A percentile compares a stretch with the other conserved stretches of the same genome.
phyloP scores from a whole-genome alignment of 768 basidiomycete genomes.

The Lactarius evosmus region DNA sequence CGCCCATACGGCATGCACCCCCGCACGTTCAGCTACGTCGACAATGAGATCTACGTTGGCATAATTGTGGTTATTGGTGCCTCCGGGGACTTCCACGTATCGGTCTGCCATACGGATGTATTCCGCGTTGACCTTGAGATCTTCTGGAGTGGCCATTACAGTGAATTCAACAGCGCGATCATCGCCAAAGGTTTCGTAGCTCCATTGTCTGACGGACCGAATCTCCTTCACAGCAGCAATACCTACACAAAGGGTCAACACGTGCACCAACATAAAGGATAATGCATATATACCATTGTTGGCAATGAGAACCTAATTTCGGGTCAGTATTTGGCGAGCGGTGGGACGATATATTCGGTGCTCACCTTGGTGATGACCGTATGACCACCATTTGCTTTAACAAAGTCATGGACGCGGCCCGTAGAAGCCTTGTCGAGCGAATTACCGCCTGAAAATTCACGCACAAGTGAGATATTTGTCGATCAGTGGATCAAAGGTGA shows the following conservation, averaged over 20 bases:
- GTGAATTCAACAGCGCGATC: slow-evolving; percentile 98
- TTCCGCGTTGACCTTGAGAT: slow-evolving; percentile 97
- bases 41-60: slow-evolving; percentile 99
- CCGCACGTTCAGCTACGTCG: slow-evolving; percentile 94
- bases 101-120: slow-evolving; percentile 99
- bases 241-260: slow-evolving; percentile 46
- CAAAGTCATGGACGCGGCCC: slow-evolving; percentile 84
- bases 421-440: slow-evolving; percentile 79
- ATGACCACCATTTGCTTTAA: slow-evolving; percentile 87
- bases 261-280: neutral
- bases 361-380: slow-evolving; percentile 97
- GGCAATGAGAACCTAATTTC: slow-evolving; percentile 87
- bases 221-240: slow-evolving; percentile 99
- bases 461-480: slow-evolving; percentile 24
- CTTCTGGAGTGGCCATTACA: slow-evolving; percentile 99
- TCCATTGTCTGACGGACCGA: slow-evolving; percentile 98
- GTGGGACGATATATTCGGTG: slow-evolving; percentile 4
- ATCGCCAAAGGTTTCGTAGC: slow-evolving; percentile 96
- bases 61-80: slow-evolving; percentile 99
- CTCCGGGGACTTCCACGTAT: slow-evolving; percentile 98
- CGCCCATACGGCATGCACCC: slow-evolving; percentile 99
- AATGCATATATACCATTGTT: slow-evolving; percentile 72
- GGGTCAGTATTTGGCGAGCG: slow-evolving; percentile 4
- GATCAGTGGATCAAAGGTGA: slow-evolving; percentile 22
- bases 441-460: slow-evolving; percentile 71